These are phyloP conservation scores for Hamamelis virginiana DNA, from an alignment of 164 flowering plant genomes.

Conservation along the genomic window DNA sequence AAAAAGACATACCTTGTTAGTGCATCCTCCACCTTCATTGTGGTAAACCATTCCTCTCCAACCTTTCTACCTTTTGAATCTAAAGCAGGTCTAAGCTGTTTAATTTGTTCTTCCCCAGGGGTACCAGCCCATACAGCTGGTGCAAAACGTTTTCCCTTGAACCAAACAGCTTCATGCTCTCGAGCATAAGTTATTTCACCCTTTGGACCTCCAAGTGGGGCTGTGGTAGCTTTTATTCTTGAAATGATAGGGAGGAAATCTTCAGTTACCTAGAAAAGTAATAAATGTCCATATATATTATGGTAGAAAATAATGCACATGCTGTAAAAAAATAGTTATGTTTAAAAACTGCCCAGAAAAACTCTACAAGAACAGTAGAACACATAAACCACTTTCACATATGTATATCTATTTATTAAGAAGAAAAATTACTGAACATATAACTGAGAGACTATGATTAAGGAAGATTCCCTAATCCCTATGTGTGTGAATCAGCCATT, in stretches of 20 bases:
- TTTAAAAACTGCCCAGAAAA: too few species aligned
- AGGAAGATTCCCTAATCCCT: too few species aligned
- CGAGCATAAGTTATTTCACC: slow-evolving; percentile 86
- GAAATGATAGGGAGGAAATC: slow-evolving; percentile 82
- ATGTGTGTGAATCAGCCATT: too few species aligned
- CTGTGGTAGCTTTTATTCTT: slow-evolving; percentile 71
- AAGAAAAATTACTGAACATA: too few species aligned
- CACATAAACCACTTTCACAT: too few species aligned
- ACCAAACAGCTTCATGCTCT: slow-evolving; percentile 97
- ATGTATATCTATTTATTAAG: too few species aligned
- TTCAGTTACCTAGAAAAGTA: slow-evolving; percentile 57
- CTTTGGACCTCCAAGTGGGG: slow-evolving; percentile 88
- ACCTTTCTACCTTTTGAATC: slow-evolving; percentile 95
- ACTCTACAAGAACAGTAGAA: too few species aligned
- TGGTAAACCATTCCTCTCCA: slow-evolving; percentile 98
- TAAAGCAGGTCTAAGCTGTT: slow-evolving; percentile 74
- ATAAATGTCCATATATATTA: slow-evolving; percentile 2
- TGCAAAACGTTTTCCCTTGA: slow-evolving; percentile 83
- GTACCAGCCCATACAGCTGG: slow-evolving; percentile 85
- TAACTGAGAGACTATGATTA: too few species aligned
- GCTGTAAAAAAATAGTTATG: too few species aligned
- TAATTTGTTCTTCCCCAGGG: slow-evolving; percentile 89
- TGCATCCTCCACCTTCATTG: slow-evolving; percentile 81
- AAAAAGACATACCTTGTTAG: slow-evolving; percentile 50
- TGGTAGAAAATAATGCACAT: too few species aligned